These are phyloP conservation scores for Septoria petroselini DNA, from an alignment of 2,329 filamentous ascomycete species.

Conservation along the genomic window DNA sequence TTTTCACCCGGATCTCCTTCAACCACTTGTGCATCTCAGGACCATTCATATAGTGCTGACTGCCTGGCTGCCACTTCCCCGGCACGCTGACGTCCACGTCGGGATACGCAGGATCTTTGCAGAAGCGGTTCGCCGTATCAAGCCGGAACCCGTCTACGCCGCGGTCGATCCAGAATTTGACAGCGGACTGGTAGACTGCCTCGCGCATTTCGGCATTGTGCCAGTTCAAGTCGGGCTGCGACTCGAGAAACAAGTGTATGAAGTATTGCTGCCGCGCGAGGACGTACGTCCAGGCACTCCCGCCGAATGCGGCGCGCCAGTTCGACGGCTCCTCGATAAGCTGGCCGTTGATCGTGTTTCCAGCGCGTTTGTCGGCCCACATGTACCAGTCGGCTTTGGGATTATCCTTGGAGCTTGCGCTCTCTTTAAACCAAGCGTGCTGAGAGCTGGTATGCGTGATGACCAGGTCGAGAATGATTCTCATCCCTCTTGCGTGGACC, in stretches of 20 bases:
- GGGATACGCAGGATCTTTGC: slow-evolving; percentile 29
- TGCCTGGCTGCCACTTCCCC: slow-evolving; percentile 27
- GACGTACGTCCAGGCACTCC: slow-evolving; percentile 66
- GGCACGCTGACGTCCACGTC: slow-evolving; percentile 24
- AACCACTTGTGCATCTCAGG: slow-evolving; percentile 50
- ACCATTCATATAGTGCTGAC: slow-evolving; percentile 33
- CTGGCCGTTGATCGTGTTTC: slow-evolving; percentile 19
- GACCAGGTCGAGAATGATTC: slow-evolving; percentile 70
- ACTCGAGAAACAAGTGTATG: slow-evolving; percentile 68
- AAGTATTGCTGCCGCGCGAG: slow-evolving; percentile 72
- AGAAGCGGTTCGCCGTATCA: slow-evolving; percentile 31
- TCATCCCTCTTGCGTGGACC: slow-evolving; percentile 63
- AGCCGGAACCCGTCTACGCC: slow-evolving; percentile 55
- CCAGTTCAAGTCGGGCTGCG: slow-evolving; percentile 86
- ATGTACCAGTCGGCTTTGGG: slow-evolving; percentile 57
- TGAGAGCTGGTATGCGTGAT: slow-evolving; percentile 72
- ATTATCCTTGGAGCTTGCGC: slow-evolving; percentile 49
- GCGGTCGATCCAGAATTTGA: slow-evolving; percentile 68
- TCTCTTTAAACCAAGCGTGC: slow-evolving; percentile 59
- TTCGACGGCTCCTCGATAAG: slow-evolving; percentile 67
- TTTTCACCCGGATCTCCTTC: slow-evolving; percentile 40
- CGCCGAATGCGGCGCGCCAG: slow-evolving; percentile 63
- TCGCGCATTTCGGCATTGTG: slow-evolving; percentile 65
- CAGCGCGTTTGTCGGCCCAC: slow-evolving; percentile 52
- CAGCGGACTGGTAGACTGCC: slow-evolving; percentile 62